Evolutionary conservation across 768 basidiomycete genomes (phyloP).

Genomic region (Termitomyces sp.): DNA sequence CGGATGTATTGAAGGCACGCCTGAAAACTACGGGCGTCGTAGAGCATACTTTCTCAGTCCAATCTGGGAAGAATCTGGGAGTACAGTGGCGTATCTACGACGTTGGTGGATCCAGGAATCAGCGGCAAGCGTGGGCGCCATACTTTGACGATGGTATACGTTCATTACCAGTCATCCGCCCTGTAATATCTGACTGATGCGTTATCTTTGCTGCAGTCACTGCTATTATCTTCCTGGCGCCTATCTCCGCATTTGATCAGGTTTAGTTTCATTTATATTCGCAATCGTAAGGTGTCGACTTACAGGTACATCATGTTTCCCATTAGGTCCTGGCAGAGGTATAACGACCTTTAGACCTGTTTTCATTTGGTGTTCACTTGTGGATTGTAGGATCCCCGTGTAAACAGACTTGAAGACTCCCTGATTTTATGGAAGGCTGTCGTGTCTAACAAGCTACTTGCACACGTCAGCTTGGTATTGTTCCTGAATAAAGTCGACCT

Average conservation of each 20-base stretch:
- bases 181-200: background rate
- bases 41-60: constrained; percentile 71
- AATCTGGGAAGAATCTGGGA: constrained; percentile 47
- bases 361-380: constrained; percentile 8
- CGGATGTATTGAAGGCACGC: constrained; percentile 75
- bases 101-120: constrained; percentile 76
- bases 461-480: constrained; percentile 70
- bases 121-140: constrained; percentile 83
- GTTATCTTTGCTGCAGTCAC: constrained; percentile 46
- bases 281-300: constrained; percentile 1
- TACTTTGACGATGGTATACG: constrained; percentile 83
- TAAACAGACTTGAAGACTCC: constrained; percentile 80
- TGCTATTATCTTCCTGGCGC: constrained; percentile 84
- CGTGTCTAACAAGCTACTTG: constrained; percentile 67
- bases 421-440: constrained; percentile 69
- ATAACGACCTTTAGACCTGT: constrained; percentile 12
- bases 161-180: background rate
- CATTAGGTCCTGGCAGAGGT: constrained; percentile 64
- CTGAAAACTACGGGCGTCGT: constrained; percentile 80
- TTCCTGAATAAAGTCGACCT: constrained; percentile 83
- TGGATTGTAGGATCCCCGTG: constrained; percentile 50
- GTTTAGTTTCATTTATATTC: constrained; percentile 17
- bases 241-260: constrained; percentile 86
- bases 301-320: constrained; percentile 6
- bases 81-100: constrained; percentile 82